phyloP scores from a whole-genome alignment of 768 basidiomycete genomes.

The Leccinellum albellum region DNA sequence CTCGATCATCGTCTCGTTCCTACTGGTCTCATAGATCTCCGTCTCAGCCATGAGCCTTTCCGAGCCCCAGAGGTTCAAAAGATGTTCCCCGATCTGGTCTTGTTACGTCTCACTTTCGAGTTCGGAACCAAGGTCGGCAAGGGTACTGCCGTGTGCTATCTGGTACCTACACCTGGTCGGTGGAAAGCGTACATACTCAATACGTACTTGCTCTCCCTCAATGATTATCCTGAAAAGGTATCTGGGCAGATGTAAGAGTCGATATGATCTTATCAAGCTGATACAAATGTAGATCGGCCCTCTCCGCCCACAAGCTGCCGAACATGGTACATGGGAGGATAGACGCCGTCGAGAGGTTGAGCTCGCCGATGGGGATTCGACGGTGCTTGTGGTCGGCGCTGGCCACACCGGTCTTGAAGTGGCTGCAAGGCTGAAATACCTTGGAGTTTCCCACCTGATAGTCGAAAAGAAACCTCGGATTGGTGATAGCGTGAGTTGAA shows the following conservation, averaged over 20 bases:
- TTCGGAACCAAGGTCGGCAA: slow-evolving; percentile 50
- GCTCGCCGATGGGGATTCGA: slow-evolving; percentile 49
- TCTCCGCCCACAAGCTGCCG: slow-evolving; percentile 38
- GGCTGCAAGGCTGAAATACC: slow-evolving; percentile 61
- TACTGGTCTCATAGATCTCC: slow-evolving; percentile 16
- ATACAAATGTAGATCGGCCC: slow-evolving; percentile 31
- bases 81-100: slow-evolving; percentile 52
- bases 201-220: slow-evolving; percentile 58
- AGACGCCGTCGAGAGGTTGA: slow-evolving; percentile 40
- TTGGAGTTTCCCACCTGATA: slow-evolving; percentile 54
- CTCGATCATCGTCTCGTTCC: slow-evolving; percentile 37
- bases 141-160: slow-evolving; percentile 50
- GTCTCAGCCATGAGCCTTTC: slow-evolving; percentile 23
- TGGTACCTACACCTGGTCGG: slow-evolving; percentile 41
- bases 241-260: not conserved
- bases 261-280: not conserved
- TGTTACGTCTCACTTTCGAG: slow-evolving; percentile 53
- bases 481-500: slow-evolving; percentile 40
- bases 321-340: slow-evolving; percentile 56
- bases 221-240: slow-evolving; percentile 50
- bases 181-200: slow-evolving; percentile 64
- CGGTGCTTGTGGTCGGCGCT: slow-evolving; percentile 59
- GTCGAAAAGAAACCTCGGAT: slow-evolving; percentile 51
- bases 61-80: slow-evolving; percentile 32
- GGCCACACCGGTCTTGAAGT: slow-evolving; percentile 66